A percentile compares a stretch with the other conserved stretches of the same genome.
phyloP scores from a whole-genome alignment of 352 stramenopile species.

The Phytophthora hybrid region DNA sequence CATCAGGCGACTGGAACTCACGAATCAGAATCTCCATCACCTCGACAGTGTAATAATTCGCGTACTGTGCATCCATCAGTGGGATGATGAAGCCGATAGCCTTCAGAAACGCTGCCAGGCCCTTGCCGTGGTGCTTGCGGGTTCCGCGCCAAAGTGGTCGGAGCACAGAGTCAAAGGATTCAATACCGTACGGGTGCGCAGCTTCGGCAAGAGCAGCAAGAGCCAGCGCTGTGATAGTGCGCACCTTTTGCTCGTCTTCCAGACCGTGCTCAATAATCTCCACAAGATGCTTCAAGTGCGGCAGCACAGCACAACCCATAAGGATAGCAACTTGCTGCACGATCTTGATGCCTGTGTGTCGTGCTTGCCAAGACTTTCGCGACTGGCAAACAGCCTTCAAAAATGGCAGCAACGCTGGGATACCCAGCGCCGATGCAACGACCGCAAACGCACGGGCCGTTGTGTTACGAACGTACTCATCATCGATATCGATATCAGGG shows the following conservation, averaged over 20 bases:
- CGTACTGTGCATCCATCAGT: slow-evolving; percentile 99
- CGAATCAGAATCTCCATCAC: slow-evolving; percentile 99
- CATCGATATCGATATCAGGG: slow-evolving; percentile 98
- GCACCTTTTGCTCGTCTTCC: slow-evolving; percentile 98
- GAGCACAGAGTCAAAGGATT: slow-evolving; percentile 99
- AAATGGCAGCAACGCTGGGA: slow-evolving; percentile 98
- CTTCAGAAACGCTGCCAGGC: slow-evolving; percentile 98
- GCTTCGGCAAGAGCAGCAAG: slow-evolving; percentile 98
- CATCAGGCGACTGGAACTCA: slow-evolving; percentile 98
- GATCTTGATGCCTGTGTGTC: slow-evolving; percentile 99
- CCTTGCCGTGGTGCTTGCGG: slow-evolving; percentile 97
- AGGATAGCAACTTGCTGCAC: slow-evolving; percentile 99
- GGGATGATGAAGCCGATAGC: slow-evolving; percentile 99
- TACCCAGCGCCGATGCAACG: slow-evolving; percentile 98
- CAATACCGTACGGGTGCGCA: slow-evolving; percentile 99
- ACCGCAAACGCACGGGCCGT: slow-evolving; percentile 98
- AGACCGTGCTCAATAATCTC: slow-evolving; percentile 99
- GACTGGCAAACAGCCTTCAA: slow-evolving; percentile 99
- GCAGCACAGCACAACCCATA: slow-evolving; percentile 98
- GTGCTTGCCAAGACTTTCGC: slow-evolving; percentile 98
- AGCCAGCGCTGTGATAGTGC: slow-evolving; percentile 98
- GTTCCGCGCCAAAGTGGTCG: slow-evolving; percentile 98
- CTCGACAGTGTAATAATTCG: slow-evolving; percentile 99
- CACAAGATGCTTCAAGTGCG: slow-evolving; percentile 98
- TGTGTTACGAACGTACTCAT: slow-evolving; percentile 99